These are phyloP conservation scores for Hypholoma sublateritium DNA, from an alignment of 768 basidiomycete species.

Conservation along the genomic window DNA sequence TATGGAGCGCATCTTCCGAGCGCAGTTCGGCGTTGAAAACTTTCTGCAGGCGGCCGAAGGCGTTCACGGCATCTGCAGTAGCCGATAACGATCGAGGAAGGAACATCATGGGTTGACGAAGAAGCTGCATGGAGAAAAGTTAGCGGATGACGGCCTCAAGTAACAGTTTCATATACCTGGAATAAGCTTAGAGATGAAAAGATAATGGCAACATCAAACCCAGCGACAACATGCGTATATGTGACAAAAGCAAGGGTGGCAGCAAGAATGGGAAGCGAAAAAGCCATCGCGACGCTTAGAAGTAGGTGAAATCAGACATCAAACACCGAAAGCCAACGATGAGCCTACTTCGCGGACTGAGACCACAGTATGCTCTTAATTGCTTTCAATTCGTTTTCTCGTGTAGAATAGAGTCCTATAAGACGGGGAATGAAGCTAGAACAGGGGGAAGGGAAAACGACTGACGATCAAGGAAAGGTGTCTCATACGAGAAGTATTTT, in stretches of 20 bases:
- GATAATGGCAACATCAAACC: constrained; percentile 65
- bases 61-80: constrained; percentile 64
- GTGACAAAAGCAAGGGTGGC: constrained; percentile 68
- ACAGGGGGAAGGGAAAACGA: background rate
- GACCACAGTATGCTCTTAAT: constrained; percentile 58
- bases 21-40: constrained; percentile 59
- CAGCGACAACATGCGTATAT: constrained; percentile 53
- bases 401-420: constrained; percentile 54
- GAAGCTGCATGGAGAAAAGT: constrained; percentile 40
- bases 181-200: constrained; percentile 67
- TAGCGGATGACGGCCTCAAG: background rate
- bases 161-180: constrained; percentile 30
- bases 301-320: too few relatives aligned
- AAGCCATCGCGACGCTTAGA: constrained; percentile 49
- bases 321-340: background rate
- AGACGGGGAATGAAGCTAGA: background rate
- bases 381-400: constrained; percentile 54
- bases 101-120: constrained; percentile 71
- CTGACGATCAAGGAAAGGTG: constrained; percentile 63
- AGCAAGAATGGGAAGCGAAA: constrained; percentile 61
- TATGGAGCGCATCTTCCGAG: constrained; percentile 35
- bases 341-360: constrained; percentile 58
- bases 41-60: constrained; percentile 47
- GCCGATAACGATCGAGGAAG: constrained; percentile 61
- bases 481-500: constrained; percentile 75